Base-by-base conservation (phyloP, 2,329 filamentous ascomycete species). In the Nothophaeocryptopus gaeumannii region DNA sequence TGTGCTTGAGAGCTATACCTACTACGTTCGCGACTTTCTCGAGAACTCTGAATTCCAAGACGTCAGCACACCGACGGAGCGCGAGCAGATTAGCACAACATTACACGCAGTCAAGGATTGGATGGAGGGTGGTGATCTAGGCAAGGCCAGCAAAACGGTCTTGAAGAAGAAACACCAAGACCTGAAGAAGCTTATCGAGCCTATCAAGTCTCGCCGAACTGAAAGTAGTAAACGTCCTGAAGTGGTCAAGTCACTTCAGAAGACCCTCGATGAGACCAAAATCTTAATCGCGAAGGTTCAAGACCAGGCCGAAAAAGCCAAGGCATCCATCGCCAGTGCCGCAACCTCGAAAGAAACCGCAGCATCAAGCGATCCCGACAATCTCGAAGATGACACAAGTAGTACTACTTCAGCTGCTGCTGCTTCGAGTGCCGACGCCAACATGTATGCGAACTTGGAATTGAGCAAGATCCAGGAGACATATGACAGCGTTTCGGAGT, bases 1-100 rank as follows among this genome's bases (percentile, higher is more conserved):
- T 72, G 86, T 88, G 58, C 82, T 99, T n/a, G 93, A 99, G 71
- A 85, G 81, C 10, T 97, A 87, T 70, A 96, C 92, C 11, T 99
- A 99, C 77, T 86, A 84, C 63, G 81, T 88, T 26, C 85, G 90
- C 20, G 90, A 96, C 68, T 78, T 95, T 38, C 77, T 96, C 2
- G 85, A 89, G 36, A 85, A 86, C 53, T 83, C 88, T 40, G 77
- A 78, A 1, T 97, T 96, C 67, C 75, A 86, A 45, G 78, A 78
- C 10, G 82, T 79, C 3, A 87, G 90, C 30, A 92, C 86, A 8
- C 74, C 82, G 3, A 78, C 80, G 14, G 81, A 90, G 64, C 81
- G 89, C 39, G 68, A 77, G 5, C 71, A 73, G n/a, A 78, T 97
- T 10, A 80, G 86, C 60, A 75, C 82, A 53, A 84, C 84, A 63